phyloP scores from a whole-genome alignment of 306 rosid genomes.

The Cicer chorassanicum region DNA sequence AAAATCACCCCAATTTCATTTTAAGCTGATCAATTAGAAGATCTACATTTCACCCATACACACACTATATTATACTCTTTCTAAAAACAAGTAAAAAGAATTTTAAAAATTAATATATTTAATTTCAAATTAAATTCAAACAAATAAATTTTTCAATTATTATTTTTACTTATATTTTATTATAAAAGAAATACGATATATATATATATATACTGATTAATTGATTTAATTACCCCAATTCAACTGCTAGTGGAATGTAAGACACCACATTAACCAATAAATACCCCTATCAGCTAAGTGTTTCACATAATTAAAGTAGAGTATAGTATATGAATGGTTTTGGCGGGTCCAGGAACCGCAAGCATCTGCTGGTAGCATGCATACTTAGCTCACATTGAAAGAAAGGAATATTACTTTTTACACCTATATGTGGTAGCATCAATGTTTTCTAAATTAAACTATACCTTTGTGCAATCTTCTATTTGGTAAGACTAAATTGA shows the following conservation, averaged over 20 bases:
- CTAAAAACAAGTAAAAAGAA: too few relatives aligned
- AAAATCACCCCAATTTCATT: slow-evolving; percentile 39
- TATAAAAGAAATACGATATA: too few relatives aligned
- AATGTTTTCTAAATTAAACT: too few relatives aligned
- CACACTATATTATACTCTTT: too few relatives aligned
- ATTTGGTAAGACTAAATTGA: too few relatives aligned
- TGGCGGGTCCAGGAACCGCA: slow-evolving; percentile 47
- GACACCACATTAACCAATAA: background rate
- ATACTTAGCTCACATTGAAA: slow-evolving; percentile 59
- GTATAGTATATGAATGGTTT: slow-evolving; percentile 14
- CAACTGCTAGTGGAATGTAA: background rate
- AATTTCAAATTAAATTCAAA: too few relatives aligned
- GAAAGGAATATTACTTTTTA: slow-evolving; percentile 83
- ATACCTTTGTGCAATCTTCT: too few relatives aligned
- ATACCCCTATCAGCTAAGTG: slow-evolving; percentile 23
- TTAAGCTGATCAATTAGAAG: slow-evolving; percentile 5
- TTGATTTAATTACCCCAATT: slow-evolving; percentile 36
- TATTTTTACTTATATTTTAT: too few relatives aligned
- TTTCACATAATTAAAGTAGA: slow-evolving; percentile 29
- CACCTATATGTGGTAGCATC: background rate
- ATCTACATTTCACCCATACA: background rate
- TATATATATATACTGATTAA: background rate
- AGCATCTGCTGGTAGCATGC: slow-evolving; percentile 55
- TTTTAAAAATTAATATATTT: too few relatives aligned
- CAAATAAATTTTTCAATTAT: too few relatives aligned